Conservation (phyloP, 495 filamentous ascomycete species). For the Aspergillus sclerotioniger region DNA sequence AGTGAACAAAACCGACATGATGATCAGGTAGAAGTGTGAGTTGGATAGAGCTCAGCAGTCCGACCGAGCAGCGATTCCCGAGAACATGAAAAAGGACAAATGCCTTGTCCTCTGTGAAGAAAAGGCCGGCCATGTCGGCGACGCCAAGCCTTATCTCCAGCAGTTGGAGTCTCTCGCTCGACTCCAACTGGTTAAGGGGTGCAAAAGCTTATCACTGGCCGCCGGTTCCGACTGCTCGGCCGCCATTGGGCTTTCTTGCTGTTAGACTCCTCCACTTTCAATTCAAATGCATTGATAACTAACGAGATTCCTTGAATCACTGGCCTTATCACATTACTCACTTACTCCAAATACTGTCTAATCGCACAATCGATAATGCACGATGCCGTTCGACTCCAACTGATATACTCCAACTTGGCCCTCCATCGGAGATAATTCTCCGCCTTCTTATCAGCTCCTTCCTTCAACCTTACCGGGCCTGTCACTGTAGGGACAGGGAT, state of each 20-base stretch:
- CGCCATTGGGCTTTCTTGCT: neutral
- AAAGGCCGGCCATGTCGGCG: too few relatives aligned
- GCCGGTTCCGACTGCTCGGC: too few relatives aligned
- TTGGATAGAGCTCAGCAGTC: too few relatives aligned
- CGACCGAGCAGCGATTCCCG: neutral
- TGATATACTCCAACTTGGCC: neutral
- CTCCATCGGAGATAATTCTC: neutral
- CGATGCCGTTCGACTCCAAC: neutral
- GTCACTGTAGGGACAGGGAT: neutral
- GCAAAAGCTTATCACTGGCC: neutral
- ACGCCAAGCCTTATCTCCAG: neutral
- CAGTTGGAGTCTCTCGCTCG: neutral
- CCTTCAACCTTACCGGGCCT: neutral
- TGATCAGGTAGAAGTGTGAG: neutral
- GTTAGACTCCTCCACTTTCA: neutral
- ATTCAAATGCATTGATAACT: neutral
- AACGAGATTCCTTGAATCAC: neutral
- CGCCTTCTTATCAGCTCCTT: neutral
- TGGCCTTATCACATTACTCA: neutral
- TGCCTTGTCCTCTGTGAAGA: neutral
- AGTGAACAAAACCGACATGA: conserved; percentile 36
- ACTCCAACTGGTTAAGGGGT: neutral
- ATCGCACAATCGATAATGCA: neutral
- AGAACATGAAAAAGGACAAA: neutral
- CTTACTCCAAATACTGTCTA: neutral